phyloP scores from a whole-genome alignment of 306 rosid species.

The Parietaria judaica region DNA sequence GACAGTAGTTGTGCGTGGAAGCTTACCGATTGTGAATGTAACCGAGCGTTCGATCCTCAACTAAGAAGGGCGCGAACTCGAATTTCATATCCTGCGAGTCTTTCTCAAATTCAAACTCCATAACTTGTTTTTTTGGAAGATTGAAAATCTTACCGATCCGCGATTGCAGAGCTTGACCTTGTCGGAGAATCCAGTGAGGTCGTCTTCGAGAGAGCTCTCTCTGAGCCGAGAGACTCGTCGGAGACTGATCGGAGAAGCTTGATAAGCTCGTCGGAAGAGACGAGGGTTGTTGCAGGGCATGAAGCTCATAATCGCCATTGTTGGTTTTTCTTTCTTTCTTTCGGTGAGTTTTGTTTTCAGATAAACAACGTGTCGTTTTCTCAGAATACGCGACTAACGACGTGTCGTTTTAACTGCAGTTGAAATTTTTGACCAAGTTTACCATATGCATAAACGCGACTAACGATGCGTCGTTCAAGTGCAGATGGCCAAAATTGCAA shows the following conservation, averaged over 20 bases:
- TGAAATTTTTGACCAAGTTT: no score
- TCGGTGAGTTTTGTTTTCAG: no score
- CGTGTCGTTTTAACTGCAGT: no score
- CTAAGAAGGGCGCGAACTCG: slow-evolving; percentile 60
- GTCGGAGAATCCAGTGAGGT: slow-evolving; percentile 45
- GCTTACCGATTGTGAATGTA: slow-evolving; percentile 63
- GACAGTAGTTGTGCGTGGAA: neutral
- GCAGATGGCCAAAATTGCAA: no score
- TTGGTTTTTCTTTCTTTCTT: no score
- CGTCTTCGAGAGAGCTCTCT: slow-evolving; percentile 16
- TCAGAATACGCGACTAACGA: no score
- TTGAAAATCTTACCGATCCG: slow-evolving; percentile 37
- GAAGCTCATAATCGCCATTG: no score
- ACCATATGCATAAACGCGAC: no score
- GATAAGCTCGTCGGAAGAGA: slow-evolving; percentile 7
- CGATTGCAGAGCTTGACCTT: slow-evolving; percentile 73
- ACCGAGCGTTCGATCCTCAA: slow-evolving; percentile 57
- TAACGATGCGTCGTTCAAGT: no score
- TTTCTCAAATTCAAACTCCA: neutral
- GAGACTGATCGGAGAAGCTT: slow-evolving; percentile 1
- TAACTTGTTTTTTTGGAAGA: slow-evolving; percentile 5
- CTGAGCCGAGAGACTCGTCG: slow-evolving; percentile 26
- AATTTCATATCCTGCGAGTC: slow-evolving; percentile 52
- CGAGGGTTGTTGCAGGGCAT: slow-evolving; percentile 25
- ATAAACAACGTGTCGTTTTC: no score